Conservation (phyloP, 331 rosid species). For the Prunus yedoensis region DNA sequence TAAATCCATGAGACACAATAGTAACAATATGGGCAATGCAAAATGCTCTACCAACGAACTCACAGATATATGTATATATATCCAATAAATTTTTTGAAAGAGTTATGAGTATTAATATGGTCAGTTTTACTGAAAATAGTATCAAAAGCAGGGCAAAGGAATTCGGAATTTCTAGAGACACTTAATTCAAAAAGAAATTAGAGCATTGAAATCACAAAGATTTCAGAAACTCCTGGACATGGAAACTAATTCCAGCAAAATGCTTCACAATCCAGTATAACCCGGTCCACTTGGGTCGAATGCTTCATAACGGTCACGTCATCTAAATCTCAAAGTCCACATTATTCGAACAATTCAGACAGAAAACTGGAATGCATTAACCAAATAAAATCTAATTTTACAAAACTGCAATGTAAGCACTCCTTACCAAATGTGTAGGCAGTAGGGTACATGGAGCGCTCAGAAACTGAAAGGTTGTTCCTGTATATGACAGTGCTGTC, state of each 20-base stretch:
- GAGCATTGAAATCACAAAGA: neutral
- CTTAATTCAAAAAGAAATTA: neutral
- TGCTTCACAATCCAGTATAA: slow-evolving; percentile 1
- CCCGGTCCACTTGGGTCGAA: neutral
- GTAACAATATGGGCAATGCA: neutral
- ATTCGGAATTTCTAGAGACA: neutral
- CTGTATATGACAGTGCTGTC: slow-evolving; percentile 74
- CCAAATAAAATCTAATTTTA: neutral
- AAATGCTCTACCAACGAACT: slow-evolving; percentile 18
- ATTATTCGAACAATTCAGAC: slow-evolving; percentile 8
- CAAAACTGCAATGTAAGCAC: slow-evolving; percentile 12
- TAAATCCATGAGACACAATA: slow-evolving; percentile 3
- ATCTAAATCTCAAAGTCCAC: neutral
- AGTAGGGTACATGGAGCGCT: slow-evolving; percentile 82
- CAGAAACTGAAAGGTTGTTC: slow-evolving; percentile 74
- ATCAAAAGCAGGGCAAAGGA: neutral
- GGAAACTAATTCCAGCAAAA: slow-evolving; percentile 20
- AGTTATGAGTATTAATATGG: slow-evolving; percentile 12
- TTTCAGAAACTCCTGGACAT: neutral
- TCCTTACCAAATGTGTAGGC: slow-evolving; percentile 79
- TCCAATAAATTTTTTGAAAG: slow-evolving; percentile 11
- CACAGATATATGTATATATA: neutral
- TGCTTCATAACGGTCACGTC: neutral
- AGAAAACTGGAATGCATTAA: neutral
- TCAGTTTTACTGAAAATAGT: neutral